These are phyloP conservation scores for Aspergillus homomorphus DNA, from an alignment of 495 filamentous ascomycete species.

Conservation along the genomic window DNA sequence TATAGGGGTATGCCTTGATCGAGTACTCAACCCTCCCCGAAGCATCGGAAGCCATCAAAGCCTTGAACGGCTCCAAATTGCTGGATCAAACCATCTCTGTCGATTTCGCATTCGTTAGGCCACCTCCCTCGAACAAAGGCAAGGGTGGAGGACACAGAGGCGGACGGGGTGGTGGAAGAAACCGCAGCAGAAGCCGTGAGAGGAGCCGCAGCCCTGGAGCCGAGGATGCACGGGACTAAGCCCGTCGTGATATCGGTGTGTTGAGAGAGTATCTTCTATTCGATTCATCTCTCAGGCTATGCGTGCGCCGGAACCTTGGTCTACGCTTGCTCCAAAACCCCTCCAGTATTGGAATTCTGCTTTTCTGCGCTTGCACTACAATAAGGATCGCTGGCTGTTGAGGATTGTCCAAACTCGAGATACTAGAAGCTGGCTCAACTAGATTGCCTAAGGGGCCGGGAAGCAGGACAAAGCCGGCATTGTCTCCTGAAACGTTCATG, in stretches of 20 bases:
- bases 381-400: not conserved
- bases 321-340: not conserved
- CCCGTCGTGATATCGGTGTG: not conserved
- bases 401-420: slow-evolving; percentile 4
- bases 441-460: not conserved
- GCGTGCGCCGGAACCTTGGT: not conserved
- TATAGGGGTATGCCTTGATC: slow-evolving; percentile 86
- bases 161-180: slow-evolving; percentile 46
- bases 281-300: not conserved
- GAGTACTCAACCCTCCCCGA: slow-evolving; percentile 88
- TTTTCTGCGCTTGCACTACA: not conserved
- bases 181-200: slow-evolving; percentile 52
- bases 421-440: not conserved
- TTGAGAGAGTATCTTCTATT: slow-evolving; percentile 1
- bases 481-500: slow-evolving; percentile 7
- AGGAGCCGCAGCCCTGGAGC: slow-evolving; percentile 59
- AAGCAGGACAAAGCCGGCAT: slow-evolving; percentile 19
- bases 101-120: slow-evolving; percentile 96
- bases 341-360: slow-evolving; percentile 1
- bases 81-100: slow-evolving; percentile 90
- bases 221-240: slow-evolving; percentile 38
- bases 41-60: slow-evolving; percentile 81
- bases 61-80: slow-evolving; percentile 74
- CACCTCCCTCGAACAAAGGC: slow-evolving; percentile 68
- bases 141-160: slow-evolving; percentile 52